Evolutionary conservation across 495 filamentous ascomycete species (phyloP).

Genomic region (Hyaloscypha hepaticicola): DNA sequence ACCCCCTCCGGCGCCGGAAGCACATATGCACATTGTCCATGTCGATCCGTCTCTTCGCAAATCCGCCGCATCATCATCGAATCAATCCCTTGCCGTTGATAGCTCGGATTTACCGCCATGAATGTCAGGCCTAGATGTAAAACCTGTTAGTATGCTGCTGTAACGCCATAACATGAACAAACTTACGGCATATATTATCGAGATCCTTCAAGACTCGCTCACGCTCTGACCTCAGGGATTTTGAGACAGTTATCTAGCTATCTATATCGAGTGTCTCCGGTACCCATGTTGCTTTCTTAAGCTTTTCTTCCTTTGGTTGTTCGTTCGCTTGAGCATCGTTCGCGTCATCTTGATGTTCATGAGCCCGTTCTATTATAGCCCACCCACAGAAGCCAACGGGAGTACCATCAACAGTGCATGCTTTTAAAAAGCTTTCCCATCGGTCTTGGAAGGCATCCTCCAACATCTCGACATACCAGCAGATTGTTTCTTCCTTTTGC

Average conservation of each 20-base stretch:
- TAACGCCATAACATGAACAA: neutral
- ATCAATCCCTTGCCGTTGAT: neutral
- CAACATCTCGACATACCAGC: neutral
- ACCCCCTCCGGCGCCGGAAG: neutral
- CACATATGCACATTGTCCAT: neutral
- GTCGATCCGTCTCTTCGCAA: neutral
- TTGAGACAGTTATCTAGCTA: neutral
- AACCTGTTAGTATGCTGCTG: neutral
- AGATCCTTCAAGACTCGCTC: constrained; percentile 1
- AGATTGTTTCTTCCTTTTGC: neutral
- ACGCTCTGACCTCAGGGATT: neutral
- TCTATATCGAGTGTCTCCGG: constrained; percentile 2
- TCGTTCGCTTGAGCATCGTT: neutral
- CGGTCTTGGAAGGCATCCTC: neutral
- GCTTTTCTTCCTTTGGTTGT: neutral
- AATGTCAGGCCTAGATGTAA: neutral
- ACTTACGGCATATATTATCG: constrained; percentile 3
- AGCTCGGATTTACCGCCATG: constrained; percentile 1
- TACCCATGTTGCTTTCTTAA: neutral
- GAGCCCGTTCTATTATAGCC: neutral
- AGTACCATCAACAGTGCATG: neutral
- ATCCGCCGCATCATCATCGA: constrained; percentile 1
- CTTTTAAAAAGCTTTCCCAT: neutral
- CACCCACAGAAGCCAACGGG: neutral
- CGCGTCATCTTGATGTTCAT: no score